Evolutionary conservation across 1,139 yeast genomes (phyloP), one percentile per base, ranked within the genome.

Genomic region (Hemisphaericaspora xylanilytica): DNA sequence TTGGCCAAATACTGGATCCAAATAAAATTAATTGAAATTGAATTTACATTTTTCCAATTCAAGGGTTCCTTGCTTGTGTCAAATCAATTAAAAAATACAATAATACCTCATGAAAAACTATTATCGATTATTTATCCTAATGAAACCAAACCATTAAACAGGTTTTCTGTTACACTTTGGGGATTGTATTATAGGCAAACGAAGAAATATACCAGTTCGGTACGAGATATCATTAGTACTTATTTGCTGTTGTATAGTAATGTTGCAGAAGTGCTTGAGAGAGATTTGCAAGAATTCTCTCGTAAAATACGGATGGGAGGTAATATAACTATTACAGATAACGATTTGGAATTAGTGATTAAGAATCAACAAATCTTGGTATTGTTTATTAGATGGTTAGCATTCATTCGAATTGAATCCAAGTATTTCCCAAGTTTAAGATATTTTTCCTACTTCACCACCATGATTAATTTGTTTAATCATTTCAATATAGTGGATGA

Each of bases 361-460:
- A 49, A 47, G 36, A 58, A 55, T 43, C 67, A 62, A 40, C 30
- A 50, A 6, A 38, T 51, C 2, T 40, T 53, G 22, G 41, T 50
- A 9, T 47, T 52, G 9, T 55, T 55, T 41, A 49, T 59, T 9
- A 49, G 62, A 41, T 65, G 70, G 70, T 48, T 66, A 30, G 56
- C 63, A 22, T 59, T 66, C 36, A 47, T 64, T 16, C 51, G 58
- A 31, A 48, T 64, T 15, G 71, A 67, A 45, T 39, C 51, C 1
- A 53, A 53, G 7, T 61, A 67, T 47, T 67, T 63, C 42, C 68
- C 72, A 0, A 50, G 65, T 10, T 52, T 66, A 35, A 46, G 70
- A 28, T 63, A 53, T 42, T 44, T 61, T 2, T 51, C 62, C 9
- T 65, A 58, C 42, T 35, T 61, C 14, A 60, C 68, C 2, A 41